Evolutionary conservation across 2,329 filamentous ascomycete species (phyloP).

Genomic region (Mycogone perniciosa): DNA sequence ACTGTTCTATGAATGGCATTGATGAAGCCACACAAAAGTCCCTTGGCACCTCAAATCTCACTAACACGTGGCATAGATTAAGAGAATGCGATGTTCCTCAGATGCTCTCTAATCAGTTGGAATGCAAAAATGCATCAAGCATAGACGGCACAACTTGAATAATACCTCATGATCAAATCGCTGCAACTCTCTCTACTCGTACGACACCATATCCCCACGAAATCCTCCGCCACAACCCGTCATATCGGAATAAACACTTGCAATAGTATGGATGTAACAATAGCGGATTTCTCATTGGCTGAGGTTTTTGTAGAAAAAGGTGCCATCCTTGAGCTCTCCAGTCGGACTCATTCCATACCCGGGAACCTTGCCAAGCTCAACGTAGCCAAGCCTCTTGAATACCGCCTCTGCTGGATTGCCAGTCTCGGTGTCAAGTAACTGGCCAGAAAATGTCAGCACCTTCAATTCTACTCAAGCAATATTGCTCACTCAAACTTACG

Average conservation of each 20-base stretch:
- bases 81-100: neutral
- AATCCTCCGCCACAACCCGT: no score
- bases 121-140: neutral
- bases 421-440: constrained; percentile 49
- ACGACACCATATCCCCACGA: no score
- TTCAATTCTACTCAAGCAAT: neutral
- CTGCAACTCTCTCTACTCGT: no score
- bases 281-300: constrained; percentile 7
- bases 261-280: neutral
- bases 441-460: neutral
- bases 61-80: neutral
- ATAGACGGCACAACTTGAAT: neutral
- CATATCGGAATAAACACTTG: no score
- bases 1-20: no score
- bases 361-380: constrained; percentile 48
- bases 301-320: constrained; percentile 56
- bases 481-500: constrained; percentile 33
- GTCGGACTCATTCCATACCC: constrained; percentile 45
- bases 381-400: constrained; percentile 52
- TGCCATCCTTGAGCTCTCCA: constrained; percentile 43
- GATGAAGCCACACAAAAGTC: no score
- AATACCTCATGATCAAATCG: neutral
- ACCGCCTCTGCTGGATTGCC: constrained; percentile 46
- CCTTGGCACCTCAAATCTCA: neutral
- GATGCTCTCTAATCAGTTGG: no score